Evolutionary conservation across 148 eudicot species (phyloP), one percentile per base, ranked within the genome.

Genomic region (Vaccinium vitisidaea): DNA sequence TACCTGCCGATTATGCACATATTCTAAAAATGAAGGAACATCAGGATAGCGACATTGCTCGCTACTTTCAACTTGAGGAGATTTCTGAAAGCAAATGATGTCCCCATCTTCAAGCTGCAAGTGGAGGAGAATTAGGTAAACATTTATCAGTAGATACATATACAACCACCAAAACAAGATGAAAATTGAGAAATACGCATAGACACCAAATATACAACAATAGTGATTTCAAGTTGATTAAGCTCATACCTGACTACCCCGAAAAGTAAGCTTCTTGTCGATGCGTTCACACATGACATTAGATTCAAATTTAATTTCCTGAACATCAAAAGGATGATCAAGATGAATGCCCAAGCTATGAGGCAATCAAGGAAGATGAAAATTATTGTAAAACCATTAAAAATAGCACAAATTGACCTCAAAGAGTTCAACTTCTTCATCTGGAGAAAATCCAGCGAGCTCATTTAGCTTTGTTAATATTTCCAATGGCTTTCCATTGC

Each of bases 251-350:
- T 97, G 96, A 83, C 94, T 91, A 77, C 77, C 55, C 85, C 90
- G 85, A 79, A 97, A 97, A 75, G 98, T 70, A 30, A 84, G 63
- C 86, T 85, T 90, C 88, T 88, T 92, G 65, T 97, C 98, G 83
- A 97, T 90, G 79, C 88, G 92, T 85, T 93, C 98, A 88, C 99
- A 97, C 98, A 97, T 94, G 82, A 97, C 93, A 89, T 54, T 56
- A 55, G 99, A 98, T 87, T 97, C 99, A 86, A 92, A 97, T 88
- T 97, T 97, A 43, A 97, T 92, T 89, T 97, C 99, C 99, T 97
- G 88, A 55, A 84, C 77, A 85, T 82, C 50, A 48, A 69, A 15
- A 67, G 84, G 14, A 67, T 4, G 48, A 19, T 15, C 50, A 82
- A 67, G 75, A 48, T 27, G 75, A 69, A 48, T 4, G 16, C 36